Evolutionary conservation across 208 protist genomes (phyloP).

Genomic region (Acanthamoeba polyphaga): DNA sequence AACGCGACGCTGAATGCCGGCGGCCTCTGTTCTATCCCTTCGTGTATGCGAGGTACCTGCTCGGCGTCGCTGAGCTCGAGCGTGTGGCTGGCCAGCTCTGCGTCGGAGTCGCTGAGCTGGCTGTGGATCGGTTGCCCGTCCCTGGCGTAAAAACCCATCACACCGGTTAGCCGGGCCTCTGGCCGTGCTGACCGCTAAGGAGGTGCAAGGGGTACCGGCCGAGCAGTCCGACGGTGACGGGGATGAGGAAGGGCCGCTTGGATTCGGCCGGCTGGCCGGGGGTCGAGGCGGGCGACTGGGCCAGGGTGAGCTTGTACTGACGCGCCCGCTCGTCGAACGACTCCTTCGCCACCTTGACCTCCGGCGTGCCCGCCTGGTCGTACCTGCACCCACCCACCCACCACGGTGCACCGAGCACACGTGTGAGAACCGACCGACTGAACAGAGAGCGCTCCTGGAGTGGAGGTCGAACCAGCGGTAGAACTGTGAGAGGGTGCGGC

Average conservation of each 20-base stretch:
- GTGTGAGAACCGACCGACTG: background rate
- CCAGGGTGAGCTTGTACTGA: background rate
- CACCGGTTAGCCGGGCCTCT: background rate
- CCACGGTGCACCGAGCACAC: background rate
- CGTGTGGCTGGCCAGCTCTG: background rate
- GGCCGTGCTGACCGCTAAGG: background rate
- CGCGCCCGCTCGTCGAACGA: background rate
- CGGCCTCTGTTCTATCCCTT: background rate
- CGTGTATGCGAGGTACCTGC: background rate
- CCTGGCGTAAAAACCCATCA: background rate
- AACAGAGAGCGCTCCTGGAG: too few relatives aligned
- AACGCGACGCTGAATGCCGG: background rate
- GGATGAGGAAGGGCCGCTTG: conserved; percentile 19
- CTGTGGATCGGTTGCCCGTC: background rate
- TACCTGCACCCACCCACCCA: background rate
- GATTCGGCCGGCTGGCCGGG: background rate
- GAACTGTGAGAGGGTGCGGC: conserved; percentile 64
- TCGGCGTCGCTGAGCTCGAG: background rate
- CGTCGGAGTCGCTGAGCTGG: background rate
- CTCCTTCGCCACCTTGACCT: background rate
- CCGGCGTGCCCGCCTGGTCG: conserved; percentile 65
- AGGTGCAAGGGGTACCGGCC: background rate
- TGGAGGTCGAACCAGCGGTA: conserved; percentile 35
- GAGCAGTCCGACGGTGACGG: conserved; percentile 16
- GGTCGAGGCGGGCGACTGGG: background rate